Percentiles rank a stretch among this genome's conserved stretches.
Evolutionary conservation across 495 filamentous ascomycete species (phyloP).

Genomic region (Xylaria longipes): DNA sequence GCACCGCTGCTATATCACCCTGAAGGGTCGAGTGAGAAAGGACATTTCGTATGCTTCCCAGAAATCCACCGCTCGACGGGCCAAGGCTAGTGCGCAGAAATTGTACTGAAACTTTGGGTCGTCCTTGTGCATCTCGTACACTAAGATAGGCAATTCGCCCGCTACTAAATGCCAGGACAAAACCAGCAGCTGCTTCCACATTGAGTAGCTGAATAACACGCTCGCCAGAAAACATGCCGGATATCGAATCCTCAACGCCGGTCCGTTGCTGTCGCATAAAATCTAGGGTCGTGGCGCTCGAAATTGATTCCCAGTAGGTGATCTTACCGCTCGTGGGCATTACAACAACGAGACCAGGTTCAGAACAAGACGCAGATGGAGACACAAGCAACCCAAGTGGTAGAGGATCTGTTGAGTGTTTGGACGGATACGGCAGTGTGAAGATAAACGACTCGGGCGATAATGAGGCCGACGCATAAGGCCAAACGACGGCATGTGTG

Average conservation of each 20-base stretch:
- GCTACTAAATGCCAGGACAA: conserved; percentile 80
- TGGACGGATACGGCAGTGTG: conserved; percentile 74
- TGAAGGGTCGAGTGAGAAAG: conserved; percentile 68
- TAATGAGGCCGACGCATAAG: conserved; percentile 70
- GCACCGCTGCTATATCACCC: conserved; percentile 78
- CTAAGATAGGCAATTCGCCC: conserved; percentile 86
- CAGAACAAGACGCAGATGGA: conserved; percentile 70
- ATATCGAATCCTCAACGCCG: conserved; percentile 75
- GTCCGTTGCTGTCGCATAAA: conserved; percentile 76
- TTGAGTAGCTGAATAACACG: conserved; percentile 75
- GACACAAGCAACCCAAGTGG: conserved; percentile 83
- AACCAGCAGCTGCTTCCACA: conserved; percentile 81
- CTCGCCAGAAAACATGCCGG: conserved; percentile 79
- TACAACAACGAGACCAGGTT: conserved; percentile 84
- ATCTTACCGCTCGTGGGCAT: conserved; percentile 83
- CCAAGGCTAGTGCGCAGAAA: conserved; percentile 68
- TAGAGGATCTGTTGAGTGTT: conserved; percentile 65
- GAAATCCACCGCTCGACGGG: conserved; percentile 64
- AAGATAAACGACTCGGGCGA: conserved; percentile 77
- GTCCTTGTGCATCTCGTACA: conserved; percentile 82
- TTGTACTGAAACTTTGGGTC: conserved; percentile 75
- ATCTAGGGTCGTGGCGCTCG: conserved; percentile 77
- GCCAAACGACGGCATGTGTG: conserved; percentile 85
- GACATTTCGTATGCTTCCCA: conserved; percentile 77
- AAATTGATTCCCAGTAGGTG: conserved; percentile 93